Evolutionary conservation across 805 yeast genomes (phyloP).

Genomic region (Peterozyma toletana): DNA sequence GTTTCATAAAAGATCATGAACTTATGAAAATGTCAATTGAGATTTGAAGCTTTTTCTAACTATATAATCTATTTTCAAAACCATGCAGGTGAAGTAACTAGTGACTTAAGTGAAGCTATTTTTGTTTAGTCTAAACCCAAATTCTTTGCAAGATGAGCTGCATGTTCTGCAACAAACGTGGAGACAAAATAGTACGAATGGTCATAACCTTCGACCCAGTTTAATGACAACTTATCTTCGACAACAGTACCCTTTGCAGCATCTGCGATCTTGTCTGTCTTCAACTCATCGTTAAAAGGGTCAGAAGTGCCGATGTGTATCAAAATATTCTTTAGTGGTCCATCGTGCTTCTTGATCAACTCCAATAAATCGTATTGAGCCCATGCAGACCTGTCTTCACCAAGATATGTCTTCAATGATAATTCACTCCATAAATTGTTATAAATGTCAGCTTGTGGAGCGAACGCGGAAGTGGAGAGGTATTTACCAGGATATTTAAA

Average conservation of each 20-base stretch:
- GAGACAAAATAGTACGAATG: slow-evolving; percentile 87
- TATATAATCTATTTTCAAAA: too few species aligned
- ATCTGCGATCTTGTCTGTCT: slow-evolving; percentile 63
- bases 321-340: slow-evolving; percentile 47
- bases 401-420: slow-evolving; percentile 74
- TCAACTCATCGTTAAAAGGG: slow-evolving; percentile 66
- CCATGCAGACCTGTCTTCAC: slow-evolving; percentile 57
- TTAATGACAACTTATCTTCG: slow-evolving; percentile 51
- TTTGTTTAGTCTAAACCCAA: slow-evolving; percentile 15
- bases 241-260: slow-evolving; percentile 53
- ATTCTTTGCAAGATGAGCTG: slow-evolving; percentile 73
- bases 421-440: slow-evolving; percentile 84
- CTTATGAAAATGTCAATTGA: too few species aligned
- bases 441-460: slow-evolving; percentile 82
- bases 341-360: slow-evolving; percentile 50
- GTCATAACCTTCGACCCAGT: slow-evolving; percentile 76
- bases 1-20: too few species aligned
- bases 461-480: slow-evolving; percentile 79
- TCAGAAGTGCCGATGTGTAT: slow-evolving; percentile 84
- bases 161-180: slow-evolving; percentile 74
- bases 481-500: slow-evolving; percentile 61
- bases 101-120: too few species aligned
- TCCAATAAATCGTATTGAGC: slow-evolving; percentile 76
- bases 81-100: too few species aligned
- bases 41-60: too few species aligned